phyloP scores from a whole-genome alignment of 177 flowering plant species.

The Vitis hybrid region DNA sequence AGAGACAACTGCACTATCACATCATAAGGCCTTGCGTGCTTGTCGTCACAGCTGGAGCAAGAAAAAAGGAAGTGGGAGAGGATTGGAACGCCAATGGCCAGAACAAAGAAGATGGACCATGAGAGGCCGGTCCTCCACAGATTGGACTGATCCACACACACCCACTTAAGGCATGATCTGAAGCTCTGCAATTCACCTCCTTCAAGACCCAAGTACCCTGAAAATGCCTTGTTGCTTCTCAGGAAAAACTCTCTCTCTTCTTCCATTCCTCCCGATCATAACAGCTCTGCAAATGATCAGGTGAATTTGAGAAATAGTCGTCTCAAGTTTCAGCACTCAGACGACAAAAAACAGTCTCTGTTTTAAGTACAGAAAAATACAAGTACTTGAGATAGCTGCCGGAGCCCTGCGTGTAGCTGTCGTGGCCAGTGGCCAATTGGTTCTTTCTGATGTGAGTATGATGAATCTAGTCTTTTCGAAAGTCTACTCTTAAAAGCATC shows the following conservation, averaged over 20 bases:
- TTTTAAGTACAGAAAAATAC: no score
- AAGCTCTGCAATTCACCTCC: slow-evolving; percentile 26
- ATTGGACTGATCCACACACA: slow-evolving; percentile 52
- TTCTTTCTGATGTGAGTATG: no score
- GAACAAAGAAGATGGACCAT: slow-evolving; percentile 45
- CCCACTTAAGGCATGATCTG: slow-evolving; percentile 27
- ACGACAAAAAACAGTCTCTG: not conserved
- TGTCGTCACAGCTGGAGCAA: slow-evolving; percentile 39
- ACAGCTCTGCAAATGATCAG: no score
- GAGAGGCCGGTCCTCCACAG: slow-evolving; percentile 39
- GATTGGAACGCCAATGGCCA: slow-evolving; percentile 40
- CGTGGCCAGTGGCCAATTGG: no score
- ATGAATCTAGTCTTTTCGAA: no score
- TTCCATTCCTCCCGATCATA: slow-evolving; percentile 16
- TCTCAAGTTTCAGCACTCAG: not conserved
- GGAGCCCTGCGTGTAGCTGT: no score
- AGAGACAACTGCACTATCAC: slow-evolving; percentile 38
- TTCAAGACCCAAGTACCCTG: not conserved
- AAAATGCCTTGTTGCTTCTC: not conserved
- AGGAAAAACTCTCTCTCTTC: slow-evolving; percentile 15
- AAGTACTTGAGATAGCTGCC: no score
- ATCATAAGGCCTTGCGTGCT: slow-evolving; percentile 46
- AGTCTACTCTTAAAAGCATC: no score
- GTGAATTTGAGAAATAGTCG: not conserved
- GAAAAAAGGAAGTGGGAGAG: slow-evolving; percentile 41